These are phyloP conservation scores for Novymonas esmeraldas DNA, from an alignment of 208 protist species.

Conservation along the genomic window DNA sequence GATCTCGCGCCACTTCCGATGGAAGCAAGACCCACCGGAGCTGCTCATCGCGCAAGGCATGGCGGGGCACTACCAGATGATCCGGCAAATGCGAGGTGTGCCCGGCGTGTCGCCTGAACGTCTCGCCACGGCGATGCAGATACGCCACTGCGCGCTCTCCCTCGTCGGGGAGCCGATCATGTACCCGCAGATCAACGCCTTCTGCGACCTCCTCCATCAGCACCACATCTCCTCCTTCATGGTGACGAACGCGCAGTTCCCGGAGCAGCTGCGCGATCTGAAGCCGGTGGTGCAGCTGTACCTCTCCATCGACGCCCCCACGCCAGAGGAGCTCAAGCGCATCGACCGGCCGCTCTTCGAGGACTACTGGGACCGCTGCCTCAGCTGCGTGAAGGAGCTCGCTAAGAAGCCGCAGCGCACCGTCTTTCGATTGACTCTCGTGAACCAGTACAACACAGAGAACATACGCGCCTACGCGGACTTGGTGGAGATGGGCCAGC, in stretches of 20 bases:
- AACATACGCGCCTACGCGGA: constrained; percentile 80
- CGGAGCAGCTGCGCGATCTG: constrained; percentile 76
- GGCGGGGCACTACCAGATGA: constrained; percentile 81
- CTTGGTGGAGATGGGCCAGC: constrained; percentile 89
- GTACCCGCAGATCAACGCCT: constrained; percentile 95
- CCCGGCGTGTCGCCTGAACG: constrained; percentile 90
- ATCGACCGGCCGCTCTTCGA: constrained; percentile 94
- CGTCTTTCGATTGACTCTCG: constrained; percentile 96
- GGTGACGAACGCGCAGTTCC: constrained; percentile 95
- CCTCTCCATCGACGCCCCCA: constrained; percentile 94
- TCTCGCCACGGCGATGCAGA: constrained; percentile 78
- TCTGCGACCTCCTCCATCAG: constrained; percentile 85
- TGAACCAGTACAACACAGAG: constrained; percentile 94
- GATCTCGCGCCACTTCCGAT: constrained; percentile 86
- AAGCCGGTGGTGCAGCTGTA: constrained; percentile 95
- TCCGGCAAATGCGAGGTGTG: constrained; percentile 91
- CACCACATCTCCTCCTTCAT: constrained; percentile 94
- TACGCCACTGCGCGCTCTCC: constrained; percentile 95
- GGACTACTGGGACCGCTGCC: constrained; percentile 96
- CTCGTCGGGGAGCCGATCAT: constrained; percentile 97
- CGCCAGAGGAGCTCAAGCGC: constrained; percentile 86
- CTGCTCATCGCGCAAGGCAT: constrained; percentile 81
- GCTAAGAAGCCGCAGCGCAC: constrained; percentile 92
- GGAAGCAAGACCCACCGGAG: constrained; percentile 92
- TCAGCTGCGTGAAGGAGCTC: constrained; percentile 88